A percentile compares a stretch with the other conserved stretches of the same genome.
These are phyloP conservation scores for Hypoxylon lienhwacheense DNA, from an alignment of 495 filamentous ascomycete species.

Conservation along the genomic window DNA sequence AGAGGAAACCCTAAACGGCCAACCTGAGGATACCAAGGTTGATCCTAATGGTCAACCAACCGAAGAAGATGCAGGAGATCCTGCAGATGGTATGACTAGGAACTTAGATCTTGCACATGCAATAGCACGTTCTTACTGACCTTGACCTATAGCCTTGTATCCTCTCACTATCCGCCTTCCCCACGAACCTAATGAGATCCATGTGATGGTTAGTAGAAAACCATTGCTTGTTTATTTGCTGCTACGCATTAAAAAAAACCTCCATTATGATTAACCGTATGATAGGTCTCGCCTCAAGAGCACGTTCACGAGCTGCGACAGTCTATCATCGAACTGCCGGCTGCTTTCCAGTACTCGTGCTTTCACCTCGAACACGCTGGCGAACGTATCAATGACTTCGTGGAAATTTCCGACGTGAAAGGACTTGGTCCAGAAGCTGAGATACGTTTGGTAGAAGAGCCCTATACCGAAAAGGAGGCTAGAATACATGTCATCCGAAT, in stretches of 20 bases:
- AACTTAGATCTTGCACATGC: background rate
- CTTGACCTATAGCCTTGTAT: conserved; percentile 57
- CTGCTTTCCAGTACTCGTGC: conserved; percentile 94
- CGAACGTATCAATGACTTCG: conserved; percentile 87
- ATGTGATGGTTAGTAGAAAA: conserved; percentile 69
- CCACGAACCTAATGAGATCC: conserved; percentile 73
- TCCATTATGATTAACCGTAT: conserved; percentile 32
- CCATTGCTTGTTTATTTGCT: conserved; percentile 24
- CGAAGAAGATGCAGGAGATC: conserved; percentile 36
- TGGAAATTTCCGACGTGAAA: conserved; percentile 89
- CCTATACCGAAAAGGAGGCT: conserved; percentile 98
- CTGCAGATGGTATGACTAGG: conserved; percentile 25
- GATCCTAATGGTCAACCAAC: conserved; percentile 30
- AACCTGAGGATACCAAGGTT: conserved; percentile 28
- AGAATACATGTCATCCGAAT: conserved; percentile 90
- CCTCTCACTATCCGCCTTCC: conserved; percentile 83
- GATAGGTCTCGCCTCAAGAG: conserved; percentile 85
- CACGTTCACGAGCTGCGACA: conserved; percentile 97
- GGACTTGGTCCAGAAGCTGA: conserved; percentile 73
- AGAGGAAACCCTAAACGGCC: conserved; percentile 28
- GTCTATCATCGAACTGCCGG: conserved; percentile 91
- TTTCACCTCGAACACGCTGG: conserved; percentile 94
- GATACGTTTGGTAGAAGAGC: conserved; percentile 84
- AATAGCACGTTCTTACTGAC: conserved; percentile 16
- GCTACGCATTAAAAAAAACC: no score